A percentile compares a stretch with the other conserved stretches of the same genome.
Evolutionary conservation across 2,329 filamentous ascomycete species (phyloP).

Genomic region (Pyrenochaeta sp.): DNA sequence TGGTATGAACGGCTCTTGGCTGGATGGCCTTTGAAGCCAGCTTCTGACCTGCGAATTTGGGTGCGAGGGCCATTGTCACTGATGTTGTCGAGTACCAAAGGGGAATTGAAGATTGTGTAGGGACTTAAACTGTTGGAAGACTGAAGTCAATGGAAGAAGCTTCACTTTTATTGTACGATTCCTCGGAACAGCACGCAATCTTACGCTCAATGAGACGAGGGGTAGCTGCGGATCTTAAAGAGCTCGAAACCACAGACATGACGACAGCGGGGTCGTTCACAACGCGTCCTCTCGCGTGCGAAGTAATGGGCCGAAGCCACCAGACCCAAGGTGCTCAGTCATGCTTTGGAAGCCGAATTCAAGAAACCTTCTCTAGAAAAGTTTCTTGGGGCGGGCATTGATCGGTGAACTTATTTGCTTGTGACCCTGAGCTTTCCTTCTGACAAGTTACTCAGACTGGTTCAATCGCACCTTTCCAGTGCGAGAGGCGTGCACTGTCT

Average conservation of each 20-base stretch:
- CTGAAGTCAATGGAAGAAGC: not conserved
- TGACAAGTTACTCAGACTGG: too few species aligned
- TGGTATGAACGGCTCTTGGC: constrained; percentile 59
- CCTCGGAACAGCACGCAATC: constrained; percentile 26
- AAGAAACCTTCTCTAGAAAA: too few species aligned
- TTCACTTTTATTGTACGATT: not conserved
- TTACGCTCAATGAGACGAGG: constrained; percentile 10
- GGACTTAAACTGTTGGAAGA: too few species aligned
- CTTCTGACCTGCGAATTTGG: constrained; percentile 78
- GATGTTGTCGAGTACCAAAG: not conserved
- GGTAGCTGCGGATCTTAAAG: constrained; percentile 21
- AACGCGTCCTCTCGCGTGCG: constrained; percentile 2
- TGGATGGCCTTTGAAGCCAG: constrained; percentile 58
- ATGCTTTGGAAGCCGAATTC: not conserved
- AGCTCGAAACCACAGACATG: constrained; percentile 27
- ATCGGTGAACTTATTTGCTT: too few species aligned
- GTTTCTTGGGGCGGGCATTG: too few species aligned
- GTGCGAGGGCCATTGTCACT: constrained; percentile 73
- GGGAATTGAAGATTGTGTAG: not conserved
- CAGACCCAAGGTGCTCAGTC: not conserved
- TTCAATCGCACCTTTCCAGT: too few species aligned
- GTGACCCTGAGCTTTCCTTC: too few species aligned
- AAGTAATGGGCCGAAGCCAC: not conserved
- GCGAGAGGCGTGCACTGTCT: too few species aligned
- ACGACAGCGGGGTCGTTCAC: constrained; percentile 27